phyloP scores from a whole-genome alignment of 2,329 filamentous ascomycete species.

The Fusarium nygamai region DNA sequence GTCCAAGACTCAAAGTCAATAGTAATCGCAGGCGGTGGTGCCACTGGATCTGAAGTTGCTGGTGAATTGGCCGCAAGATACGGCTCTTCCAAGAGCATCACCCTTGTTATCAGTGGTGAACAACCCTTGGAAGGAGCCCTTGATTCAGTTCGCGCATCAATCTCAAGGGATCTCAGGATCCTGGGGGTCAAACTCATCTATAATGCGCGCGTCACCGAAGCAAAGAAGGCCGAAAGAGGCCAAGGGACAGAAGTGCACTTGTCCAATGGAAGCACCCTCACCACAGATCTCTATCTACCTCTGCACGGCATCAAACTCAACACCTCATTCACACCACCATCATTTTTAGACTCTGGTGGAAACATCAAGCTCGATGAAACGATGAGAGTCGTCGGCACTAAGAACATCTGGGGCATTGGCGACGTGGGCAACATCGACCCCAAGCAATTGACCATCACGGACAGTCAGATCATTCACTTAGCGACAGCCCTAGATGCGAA shows the following conservation, averaged over 20 bases:
- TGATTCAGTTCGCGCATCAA: constrained; percentile 45
- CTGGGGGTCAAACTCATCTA: constrained; percentile 45
- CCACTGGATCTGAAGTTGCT: constrained; percentile 52
- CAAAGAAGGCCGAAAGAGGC: background rate
- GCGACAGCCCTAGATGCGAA: constrained; percentile 44
- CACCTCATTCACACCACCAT: constrained; percentile 50
- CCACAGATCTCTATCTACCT: constrained; percentile 55
- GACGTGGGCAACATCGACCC: constrained; percentile 54
- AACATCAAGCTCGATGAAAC: constrained; percentile 48
- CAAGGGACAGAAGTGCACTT: constrained; percentile 41
- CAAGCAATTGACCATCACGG: constrained; percentile 49
- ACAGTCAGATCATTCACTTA: constrained; percentile 48
- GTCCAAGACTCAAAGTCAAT: constrained; percentile 45
- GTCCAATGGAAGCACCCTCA: constrained; percentile 44
- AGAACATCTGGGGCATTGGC: constrained; percentile 55
- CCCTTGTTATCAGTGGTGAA: constrained; percentile 37
- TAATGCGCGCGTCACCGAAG: constrained; percentile 46
- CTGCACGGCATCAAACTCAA: constrained; percentile 57
- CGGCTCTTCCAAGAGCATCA: constrained; percentile 42
- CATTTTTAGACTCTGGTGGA: constrained; percentile 46
- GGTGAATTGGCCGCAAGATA: constrained; percentile 51
- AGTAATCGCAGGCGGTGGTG: constrained; percentile 51
- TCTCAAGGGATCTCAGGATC: constrained; percentile 38
- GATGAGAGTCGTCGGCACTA: constrained; percentile 45
- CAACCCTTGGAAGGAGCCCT: constrained; percentile 30